Conservation (phyloP, 2,329 filamentous ascomycete species). For the Phialophora chinensis region DNA sequence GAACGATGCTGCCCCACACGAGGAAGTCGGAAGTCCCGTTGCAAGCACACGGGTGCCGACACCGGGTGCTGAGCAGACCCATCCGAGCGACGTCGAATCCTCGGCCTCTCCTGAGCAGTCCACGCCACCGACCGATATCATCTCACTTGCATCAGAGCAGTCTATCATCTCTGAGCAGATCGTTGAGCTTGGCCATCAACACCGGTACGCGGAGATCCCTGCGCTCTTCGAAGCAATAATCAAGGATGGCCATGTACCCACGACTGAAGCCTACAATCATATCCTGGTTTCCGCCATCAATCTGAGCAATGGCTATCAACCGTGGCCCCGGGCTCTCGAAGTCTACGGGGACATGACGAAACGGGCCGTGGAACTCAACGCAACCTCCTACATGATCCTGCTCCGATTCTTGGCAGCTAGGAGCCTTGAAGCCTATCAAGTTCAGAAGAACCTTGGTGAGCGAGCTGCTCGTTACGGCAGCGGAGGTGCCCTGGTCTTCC, state of each 20-base stretch:
- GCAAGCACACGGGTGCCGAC: slow-evolving; percentile 27
- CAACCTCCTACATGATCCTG: slow-evolving; percentile 84
- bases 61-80: slow-evolving; percentile 17
- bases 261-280: slow-evolving; percentile 87
- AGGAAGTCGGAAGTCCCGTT: slow-evolving; percentile 41
- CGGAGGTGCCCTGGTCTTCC: slow-evolving; percentile 87
- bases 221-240: slow-evolving; percentile 90
- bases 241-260: slow-evolving; percentile 78
- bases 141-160: slow-evolving; percentile 61
- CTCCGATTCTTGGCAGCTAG: slow-evolving; percentile 81
- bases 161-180: slow-evolving; percentile 80
- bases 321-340: slow-evolving; percentile 88
- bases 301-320: slow-evolving; percentile 80
- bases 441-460: slow-evolving; percentile 76
- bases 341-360: slow-evolving; percentile 97
- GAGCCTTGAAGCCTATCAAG: slow-evolving; percentile 75
- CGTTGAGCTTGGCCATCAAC: slow-evolving; percentile 71
- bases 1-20: slow-evolving; percentile 38
- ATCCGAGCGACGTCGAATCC: slow-evolving; percentile 25
- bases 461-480: slow-evolving; percentile 84
- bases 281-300: slow-evolving; percentile 83
- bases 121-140: slow-evolving; percentile 46
- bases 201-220: slow-evolving; percentile 85
- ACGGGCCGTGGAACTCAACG: slow-evolving; percentile 79
- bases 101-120: slow-evolving; percentile 41